Base-by-base conservation (phyloP, 192 early-diverging fungal genomes). In the Pilobolus umbonatus region DNA sequence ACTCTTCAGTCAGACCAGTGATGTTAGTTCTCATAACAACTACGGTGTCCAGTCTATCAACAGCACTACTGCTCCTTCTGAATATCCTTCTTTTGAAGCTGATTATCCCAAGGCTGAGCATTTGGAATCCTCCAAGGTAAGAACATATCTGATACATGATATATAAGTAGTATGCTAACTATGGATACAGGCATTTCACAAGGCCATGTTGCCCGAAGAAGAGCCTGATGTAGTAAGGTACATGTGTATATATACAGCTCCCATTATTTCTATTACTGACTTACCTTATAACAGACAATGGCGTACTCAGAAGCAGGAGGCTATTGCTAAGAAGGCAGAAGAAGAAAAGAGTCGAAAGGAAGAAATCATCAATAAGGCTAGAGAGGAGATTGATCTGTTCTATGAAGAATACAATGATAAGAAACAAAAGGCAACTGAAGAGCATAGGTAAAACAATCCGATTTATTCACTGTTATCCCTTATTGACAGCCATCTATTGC, bases 361-460 rank as follows among this genome's bases (percentile, higher is more conserved):
- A 28, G 77, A 81, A 55, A 81, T 79, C 5, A 67, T 88, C 12
- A 55, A 70, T 15, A 72, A 78, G 60, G 88, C 88, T 9, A 74
- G 73, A 52, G 73, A 78, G 26, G 76, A 78, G 24, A 82, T 91
- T 55, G 89, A 91, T 60, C 77, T 76, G 60, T 91, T 88, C 63
- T 91, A 91, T 60, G 85, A 84, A 44, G 89, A 88, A 45, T 88
- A 91, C 35, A 91, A 91, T 48, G 81, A 84, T 58, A 86, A 81
- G 73, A 84, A 82, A 57, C 78, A 83, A 32, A 73, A 74, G 48
- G 74, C 84, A 4, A 80, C 86, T 44, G 72, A 78, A 57, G 72
- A 80, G 55, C 88, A 88, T 75, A 73, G 75, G 80, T 79, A 76
- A 52, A 19, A 26, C 22, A 3, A 40, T 25, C n/a, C n/a, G 22